Conservation (phyloP, 2,329 filamentous ascomycete genomes). For the Monosporascus sp. region DNA sequence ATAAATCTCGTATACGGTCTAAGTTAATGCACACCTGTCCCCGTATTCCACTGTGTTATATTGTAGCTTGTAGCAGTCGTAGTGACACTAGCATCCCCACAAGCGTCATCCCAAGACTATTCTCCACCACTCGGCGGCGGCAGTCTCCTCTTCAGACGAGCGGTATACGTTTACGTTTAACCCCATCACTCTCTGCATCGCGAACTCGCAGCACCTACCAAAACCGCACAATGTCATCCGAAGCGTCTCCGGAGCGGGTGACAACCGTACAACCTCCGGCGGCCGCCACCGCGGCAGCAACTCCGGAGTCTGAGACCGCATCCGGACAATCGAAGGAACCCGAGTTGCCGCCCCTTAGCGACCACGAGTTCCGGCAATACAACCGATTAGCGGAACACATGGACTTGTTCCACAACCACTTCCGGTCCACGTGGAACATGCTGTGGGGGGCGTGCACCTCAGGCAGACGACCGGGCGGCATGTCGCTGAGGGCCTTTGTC, state of each 20-base stretch:
- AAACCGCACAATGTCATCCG: neutral
- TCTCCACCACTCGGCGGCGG: neutral
- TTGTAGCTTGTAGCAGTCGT: neutral
- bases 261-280: neutral
- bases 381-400: slow-evolving; percentile 72
- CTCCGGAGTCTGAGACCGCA: neutral
- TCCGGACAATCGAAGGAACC: slow-evolving; percentile 23
- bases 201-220: neutral
- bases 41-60: neutral
- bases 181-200: neutral
- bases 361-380: slow-evolving; percentile 62
- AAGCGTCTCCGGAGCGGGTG: neutral
- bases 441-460: slow-evolving; percentile 61
- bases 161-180: neutral
- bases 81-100: neutral
- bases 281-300: neutral
- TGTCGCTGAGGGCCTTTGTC: slow-evolving; percentile 67
- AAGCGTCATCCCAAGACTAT: neutral
- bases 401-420: slow-evolving; percentile 74
- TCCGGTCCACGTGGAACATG: slow-evolving; percentile 67
- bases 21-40: neutral
- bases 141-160: neutral
- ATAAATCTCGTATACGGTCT: neutral
- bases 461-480: slow-evolving; percentile 52
- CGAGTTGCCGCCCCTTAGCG: slow-evolving; percentile 56